Percentiles rank a stretch among this genome's conserved stretches.
Conservation (phyloP, 2,329 filamentous ascomycete species). For the Coniochaeta ligniaria region DNA sequence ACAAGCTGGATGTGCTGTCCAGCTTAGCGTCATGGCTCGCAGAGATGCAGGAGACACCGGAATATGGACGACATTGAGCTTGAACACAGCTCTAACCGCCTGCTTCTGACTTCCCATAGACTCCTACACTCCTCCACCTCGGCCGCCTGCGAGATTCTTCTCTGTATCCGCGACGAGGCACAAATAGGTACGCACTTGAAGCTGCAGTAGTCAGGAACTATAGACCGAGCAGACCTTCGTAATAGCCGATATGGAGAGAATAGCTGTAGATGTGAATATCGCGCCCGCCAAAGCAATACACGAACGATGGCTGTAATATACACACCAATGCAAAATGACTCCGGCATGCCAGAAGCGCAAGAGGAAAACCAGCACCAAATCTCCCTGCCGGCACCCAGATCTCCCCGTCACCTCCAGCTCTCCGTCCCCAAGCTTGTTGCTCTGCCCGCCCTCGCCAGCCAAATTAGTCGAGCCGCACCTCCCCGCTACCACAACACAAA, state of each 20-base stretch:
- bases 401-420: no score
- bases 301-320: not conserved
- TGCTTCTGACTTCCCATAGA: not conserved
- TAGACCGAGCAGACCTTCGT: not conserved
- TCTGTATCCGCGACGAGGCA: not conserved
- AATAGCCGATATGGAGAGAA: not conserved
- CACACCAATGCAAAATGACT: not conserved
- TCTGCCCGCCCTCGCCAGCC: no score
- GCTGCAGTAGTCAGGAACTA: not conserved
- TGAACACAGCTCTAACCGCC: not conserved
- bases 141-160: not conserved
- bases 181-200: not conserved
- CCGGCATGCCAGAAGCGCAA: not conserved
- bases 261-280: no score
- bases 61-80: not conserved
- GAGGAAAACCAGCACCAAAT: not conserved
- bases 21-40: not conserved
- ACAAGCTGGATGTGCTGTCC: not conserved
- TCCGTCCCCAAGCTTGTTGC: no score
- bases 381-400: no score
- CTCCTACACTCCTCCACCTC: not conserved
- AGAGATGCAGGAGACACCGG: not conserved
- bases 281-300: not conserved
- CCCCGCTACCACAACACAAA: not conserved
- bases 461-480: not conserved